Base-by-base conservation (phyloP, 2,329 filamentous ascomycete genomes). In the Botrytis deweyae region DNA sequence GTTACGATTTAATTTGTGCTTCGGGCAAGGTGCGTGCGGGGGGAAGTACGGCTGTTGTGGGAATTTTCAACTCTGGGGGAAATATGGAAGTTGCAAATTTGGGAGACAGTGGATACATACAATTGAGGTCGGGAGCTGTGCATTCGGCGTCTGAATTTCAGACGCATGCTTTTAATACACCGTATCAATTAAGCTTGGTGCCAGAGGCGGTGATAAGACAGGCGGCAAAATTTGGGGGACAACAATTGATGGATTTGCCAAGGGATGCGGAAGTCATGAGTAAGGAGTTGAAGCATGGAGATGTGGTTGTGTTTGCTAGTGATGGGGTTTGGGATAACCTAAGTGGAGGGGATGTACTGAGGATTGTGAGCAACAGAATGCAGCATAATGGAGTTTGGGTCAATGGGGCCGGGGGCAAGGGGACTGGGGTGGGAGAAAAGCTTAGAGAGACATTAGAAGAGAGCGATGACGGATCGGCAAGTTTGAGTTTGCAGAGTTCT, bases 321-420 rank as follows among this genome's bases (percentile, higher is more conserved):
- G 96, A 99, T 82, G 96, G 96, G 6, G 92, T 98, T 7, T 96
- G 96, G 88, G 96, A 99, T 82, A 99, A 99, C 79, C 86, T 99
- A 46, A 96, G 93, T 80, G 92, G 94, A 79, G 93, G 97, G 80
- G 94, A 99, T 77, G 91, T 97, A 44, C 87, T 99, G 20, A 89
- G 90, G 74, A 90, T 97, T 70, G 90, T 95, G 40, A 95, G 91
- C 77, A 87, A 88, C 67, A 86, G 90, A 42, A 97, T 99, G 94
- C 86, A 90, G 49, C 85, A 87, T 22, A 85, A 87, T 6, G 91
- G 92, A 5, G 94, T 93, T 0, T 98, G 95, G 94, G 85, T 88
- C 33, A 86, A 87, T 78, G 88, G 88, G 0, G 83, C 88, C 0
- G 64, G 42, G 25, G 83, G 88, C 5, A 85, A 86, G 10, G 90